Evolutionary conservation across 352 stramenopile genomes (phyloP).

Genomic region (Pelagophyceae sp.): DNA sequence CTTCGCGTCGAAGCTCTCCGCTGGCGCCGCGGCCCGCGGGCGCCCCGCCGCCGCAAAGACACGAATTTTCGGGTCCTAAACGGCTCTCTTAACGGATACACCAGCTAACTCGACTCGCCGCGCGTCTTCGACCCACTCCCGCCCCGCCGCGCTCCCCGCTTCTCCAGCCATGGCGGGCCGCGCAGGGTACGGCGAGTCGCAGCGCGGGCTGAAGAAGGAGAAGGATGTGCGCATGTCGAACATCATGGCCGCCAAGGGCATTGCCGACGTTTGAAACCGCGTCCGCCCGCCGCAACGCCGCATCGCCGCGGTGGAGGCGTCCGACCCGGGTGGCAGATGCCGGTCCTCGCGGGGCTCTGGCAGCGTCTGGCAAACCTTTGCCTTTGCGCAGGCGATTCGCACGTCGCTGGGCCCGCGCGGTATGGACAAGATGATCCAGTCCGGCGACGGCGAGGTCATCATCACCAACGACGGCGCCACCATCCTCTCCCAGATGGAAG

Average conservation of each 20-base stretch:
- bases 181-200: neutral
- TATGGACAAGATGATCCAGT: slow-evolving; percentile 99
- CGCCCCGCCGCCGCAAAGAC: too few relatives aligned
- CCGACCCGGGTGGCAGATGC: slow-evolving; percentile 11
- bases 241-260: slow-evolving; percentile 94
- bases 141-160: too few relatives aligned
- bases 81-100: too few relatives aligned
- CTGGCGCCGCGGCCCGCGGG: too few relatives aligned
- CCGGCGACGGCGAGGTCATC: slow-evolving; percentile 91
- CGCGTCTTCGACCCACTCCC: too few relatives aligned
- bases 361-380: slow-evolving; percentile 42
- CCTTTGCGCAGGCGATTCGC: slow-evolving; percentile 93
- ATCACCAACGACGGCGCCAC: slow-evolving; percentile 99
- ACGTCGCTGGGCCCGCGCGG: slow-evolving; percentile 92
- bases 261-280: neutral
- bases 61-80: too few relatives aligned
- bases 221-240: slow-evolving; percentile 97
- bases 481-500: slow-evolving; percentile 94
- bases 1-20: too few relatives aligned
- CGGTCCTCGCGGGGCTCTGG: neutral
- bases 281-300: neutral
- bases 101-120: too few relatives aligned
- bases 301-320: neutral
- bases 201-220: slow-evolving; percentile 66
- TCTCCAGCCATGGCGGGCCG: neutral